Conservation (phyloP, 768 basidiomycete species). For the Pseudohyphozyma bogoriensis region DNA sequence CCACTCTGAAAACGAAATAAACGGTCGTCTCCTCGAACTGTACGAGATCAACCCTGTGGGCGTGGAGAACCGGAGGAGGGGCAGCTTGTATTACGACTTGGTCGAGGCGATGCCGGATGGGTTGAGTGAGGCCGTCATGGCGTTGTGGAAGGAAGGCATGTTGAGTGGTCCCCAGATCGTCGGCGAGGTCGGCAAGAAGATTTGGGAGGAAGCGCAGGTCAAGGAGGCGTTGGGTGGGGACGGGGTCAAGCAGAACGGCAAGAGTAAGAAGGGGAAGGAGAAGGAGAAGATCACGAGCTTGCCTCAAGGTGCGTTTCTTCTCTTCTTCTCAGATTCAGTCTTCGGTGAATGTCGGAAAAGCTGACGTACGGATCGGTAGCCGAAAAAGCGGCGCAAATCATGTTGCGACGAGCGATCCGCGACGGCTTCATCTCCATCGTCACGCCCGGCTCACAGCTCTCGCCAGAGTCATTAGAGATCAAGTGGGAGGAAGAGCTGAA, state of each 20-base stretch:
- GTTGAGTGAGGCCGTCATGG: background rate
- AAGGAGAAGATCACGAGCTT: background rate
- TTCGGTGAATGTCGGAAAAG: background rate
- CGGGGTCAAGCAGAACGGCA: conserved; percentile 13
- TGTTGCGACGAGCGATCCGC: conserved; percentile 59
- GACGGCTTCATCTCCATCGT: conserved; percentile 68
- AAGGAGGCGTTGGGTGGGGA: background rate
- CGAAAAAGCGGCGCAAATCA: conserved; percentile 33
- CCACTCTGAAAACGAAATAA: conserved; percentile 24
- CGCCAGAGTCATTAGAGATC: conserved; percentile 68
- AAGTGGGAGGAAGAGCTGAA: conserved; percentile 57
- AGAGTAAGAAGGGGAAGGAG: conserved; percentile 6
- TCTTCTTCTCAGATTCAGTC: no score
- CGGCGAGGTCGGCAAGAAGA: background rate
- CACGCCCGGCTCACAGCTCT: conserved; percentile 63
- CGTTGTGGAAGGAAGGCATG: conserved; percentile 18
- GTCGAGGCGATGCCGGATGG: conserved; percentile 1
- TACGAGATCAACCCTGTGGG: conserved; percentile 26
- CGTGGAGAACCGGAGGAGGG: conserved; percentile 12
- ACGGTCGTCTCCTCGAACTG: conserved; percentile 17
- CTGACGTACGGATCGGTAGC: background rate
- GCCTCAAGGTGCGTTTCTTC: background rate
- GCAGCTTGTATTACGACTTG: conserved; percentile 20
- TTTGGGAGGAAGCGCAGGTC: background rate
- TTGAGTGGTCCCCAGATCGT: conserved; percentile 8